These are phyloP conservation scores for Bombardia bombarda DNA, from an alignment of 495 filamentous ascomycete species.

Conservation along the genomic window DNA sequence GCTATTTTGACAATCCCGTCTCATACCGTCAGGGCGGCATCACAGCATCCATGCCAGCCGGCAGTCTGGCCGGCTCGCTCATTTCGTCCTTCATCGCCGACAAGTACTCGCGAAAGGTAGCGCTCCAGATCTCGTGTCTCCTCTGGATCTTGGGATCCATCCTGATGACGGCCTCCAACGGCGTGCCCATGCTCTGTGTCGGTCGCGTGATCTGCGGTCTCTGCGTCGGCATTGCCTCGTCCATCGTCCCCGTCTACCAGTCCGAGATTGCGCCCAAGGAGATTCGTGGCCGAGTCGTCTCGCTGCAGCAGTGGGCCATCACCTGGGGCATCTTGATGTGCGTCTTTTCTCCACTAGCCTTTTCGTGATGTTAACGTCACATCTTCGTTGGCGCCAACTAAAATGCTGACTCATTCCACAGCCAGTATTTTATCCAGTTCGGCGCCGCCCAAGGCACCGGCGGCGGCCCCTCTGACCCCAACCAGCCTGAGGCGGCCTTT, in stretches of 20 bases:
- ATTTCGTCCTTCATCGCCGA: conserved; percentile 60
- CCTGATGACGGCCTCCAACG: conserved; percentile 52
- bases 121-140: conserved; percentile 60
- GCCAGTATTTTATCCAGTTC: conserved; percentile 66
- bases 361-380: not conserved
- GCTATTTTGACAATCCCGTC: conserved; percentile 49
- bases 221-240: conserved; percentile 67
- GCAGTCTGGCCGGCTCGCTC: conserved; percentile 66
- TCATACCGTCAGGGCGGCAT: conserved; percentile 55
- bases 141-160: conserved; percentile 66
- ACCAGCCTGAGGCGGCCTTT: conserved; percentile 52
- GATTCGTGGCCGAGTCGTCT: conserved; percentile 67
- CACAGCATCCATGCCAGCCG: conserved; percentile 64
- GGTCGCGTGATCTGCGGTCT: conserved; percentile 67
- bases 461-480: conserved; percentile 49
- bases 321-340: conserved; percentile 58
- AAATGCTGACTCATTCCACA: too few relatives aligned
- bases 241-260: conserved; percentile 71
- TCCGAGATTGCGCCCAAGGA: conserved; percentile 72
- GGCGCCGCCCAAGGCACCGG: conserved; percentile 51
- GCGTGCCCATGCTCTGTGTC: conserved; percentile 55
- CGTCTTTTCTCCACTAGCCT: conserved; percentile 1
- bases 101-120: conserved; percentile 56
- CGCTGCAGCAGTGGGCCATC: conserved; percentile 64
- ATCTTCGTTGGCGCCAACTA: conserved; percentile 23